Percentiles rank a stretch among this genome's conserved stretches.
Conservation (phyloP, 768 basidiomycete species). For the Suillus variegatus region DNA sequence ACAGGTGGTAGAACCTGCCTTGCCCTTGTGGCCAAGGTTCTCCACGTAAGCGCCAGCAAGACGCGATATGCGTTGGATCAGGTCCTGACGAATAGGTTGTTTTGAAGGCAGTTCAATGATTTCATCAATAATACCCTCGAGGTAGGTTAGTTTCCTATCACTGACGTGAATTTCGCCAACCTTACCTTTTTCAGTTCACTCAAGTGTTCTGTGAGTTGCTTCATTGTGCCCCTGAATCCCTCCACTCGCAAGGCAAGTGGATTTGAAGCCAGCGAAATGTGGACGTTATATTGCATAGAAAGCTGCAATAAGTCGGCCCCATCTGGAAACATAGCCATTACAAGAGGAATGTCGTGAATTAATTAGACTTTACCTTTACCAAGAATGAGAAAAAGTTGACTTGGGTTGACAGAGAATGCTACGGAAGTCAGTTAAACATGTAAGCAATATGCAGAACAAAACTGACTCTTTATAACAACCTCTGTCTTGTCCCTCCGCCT, state of each 20-base stretch:
- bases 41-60: slow-evolving; percentile 65
- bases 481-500: slow-evolving; percentile 52
- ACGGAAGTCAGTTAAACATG: slow-evolving; percentile 8
- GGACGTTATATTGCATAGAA: slow-evolving; percentile 61
- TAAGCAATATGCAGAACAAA: slow-evolving; percentile 6
- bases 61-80: slow-evolving; percentile 70
- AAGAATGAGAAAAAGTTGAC: slow-evolving; percentile 68
- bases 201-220: slow-evolving; percentile 49
- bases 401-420: slow-evolving; percentile 61
- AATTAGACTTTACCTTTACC: slow-evolving; percentile 55
- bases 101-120: slow-evolving; percentile 46
- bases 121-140: slow-evolving; percentile 32
- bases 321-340: slow-evolving; percentile 40
- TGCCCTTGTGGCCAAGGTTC: slow-evolving; percentile 44
- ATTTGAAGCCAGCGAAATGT: slow-evolving; percentile 54
- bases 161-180: slow-evolving; percentile 13
- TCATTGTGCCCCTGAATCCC: slow-evolving; percentile 55
- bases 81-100: slow-evolving; percentile 41
- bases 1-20: slow-evolving; percentile 35
- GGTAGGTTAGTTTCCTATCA: background rate
- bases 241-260: slow-evolving; percentile 62
- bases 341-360: slow-evolving; percentile 8
- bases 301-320: slow-evolving; percentile 61
- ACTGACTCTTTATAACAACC: slow-evolving; percentile 47
- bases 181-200: slow-evolving; percentile 49